Evolutionary conservation across 257 asterid species (phyloP), one percentile per base, ranked within the genome.

Genomic region (Solanum medicagineum): DNA sequence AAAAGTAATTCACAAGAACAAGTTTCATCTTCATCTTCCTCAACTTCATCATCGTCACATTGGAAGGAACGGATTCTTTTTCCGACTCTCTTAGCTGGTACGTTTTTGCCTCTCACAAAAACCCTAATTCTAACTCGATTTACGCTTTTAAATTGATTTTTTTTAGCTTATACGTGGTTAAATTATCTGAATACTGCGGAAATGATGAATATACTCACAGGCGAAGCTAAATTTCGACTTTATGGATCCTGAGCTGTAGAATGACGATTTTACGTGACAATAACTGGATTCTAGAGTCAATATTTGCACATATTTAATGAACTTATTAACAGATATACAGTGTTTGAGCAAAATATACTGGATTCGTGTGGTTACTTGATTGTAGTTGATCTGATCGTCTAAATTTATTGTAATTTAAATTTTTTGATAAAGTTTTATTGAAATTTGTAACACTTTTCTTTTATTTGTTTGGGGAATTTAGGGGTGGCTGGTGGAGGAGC

Each of bases 1-100:
- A 77, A 77, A 10, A 51, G 45, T 26, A 51, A 26, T 56, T 8
- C 83, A 77, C 17, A 26, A 16, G 47, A 77, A 51, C 26, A 51
- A 74, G 44, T 74, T 74, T 24, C 42, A 63, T 63, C 71, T 12
- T 12, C 69, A 13, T 62, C 69, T 22, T 22, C 69, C 11, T 6
- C 69, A 22, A 51, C 5, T 11, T 68, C 49, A 26, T 75, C 94
- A n/a, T 87, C 93, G 16, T 84, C 89, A 24, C 91, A 75, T 44
- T 92, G 94, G 98, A 94, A 87, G 84, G 91, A 92, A 66, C 95
- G 95, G 19, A 88, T 96, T 59, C 54, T 96, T 69, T 56, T 93
- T 87, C 99, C 99, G 82, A 90, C 97, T 75, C 8, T 96, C n/a
- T 88, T 94, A 66, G 97, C 98, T 89, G 99, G 99, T 93, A 55